phyloP scores from a whole-genome alignment of 768 basidiomycete genomes.

The Phaeotremella skinneri region DNA sequence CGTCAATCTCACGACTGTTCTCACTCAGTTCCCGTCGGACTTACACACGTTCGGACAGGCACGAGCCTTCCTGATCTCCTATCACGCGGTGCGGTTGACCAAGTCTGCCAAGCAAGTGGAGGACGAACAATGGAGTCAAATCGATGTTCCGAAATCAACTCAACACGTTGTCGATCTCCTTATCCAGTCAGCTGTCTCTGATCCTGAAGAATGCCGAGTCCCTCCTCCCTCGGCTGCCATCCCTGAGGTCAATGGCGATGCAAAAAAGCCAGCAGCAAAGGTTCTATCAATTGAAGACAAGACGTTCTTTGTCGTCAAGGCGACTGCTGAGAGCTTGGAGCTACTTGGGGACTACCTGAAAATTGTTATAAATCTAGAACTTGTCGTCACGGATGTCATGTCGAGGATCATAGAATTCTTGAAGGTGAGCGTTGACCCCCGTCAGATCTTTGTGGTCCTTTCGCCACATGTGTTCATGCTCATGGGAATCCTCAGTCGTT shows the following conservation, averaged over 20 bases:
- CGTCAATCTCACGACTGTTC: constrained; percentile 25
- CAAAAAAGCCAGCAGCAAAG: constrained; percentile 50
- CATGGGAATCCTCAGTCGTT: constrained; percentile 59
- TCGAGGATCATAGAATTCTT: constrained; percentile 88
- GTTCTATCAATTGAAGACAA: constrained; percentile 67
- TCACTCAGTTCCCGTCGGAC: constrained; percentile 9
- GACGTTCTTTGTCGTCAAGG: constrained; percentile 78
- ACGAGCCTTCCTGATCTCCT: constrained; percentile 77
- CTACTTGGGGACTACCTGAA: constrained; percentile 81
- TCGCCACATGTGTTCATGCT: not conserved
- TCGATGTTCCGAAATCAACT: constrained; percentile 65
- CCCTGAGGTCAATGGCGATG: constrained; percentile 34
- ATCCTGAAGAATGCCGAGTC: constrained; percentile 68
- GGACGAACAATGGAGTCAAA: constrained; percentile 88
- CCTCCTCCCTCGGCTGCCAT: constrained; percentile 19
- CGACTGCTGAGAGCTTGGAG: constrained; percentile 70
- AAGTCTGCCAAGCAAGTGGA: constrained; percentile 86
- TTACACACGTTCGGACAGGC: constrained; percentile 57
- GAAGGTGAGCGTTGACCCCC: constrained; percentile 56
- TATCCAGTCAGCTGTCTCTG: constrained; percentile 74
- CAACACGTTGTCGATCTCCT: constrained; percentile 73
- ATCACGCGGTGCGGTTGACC: constrained; percentile 77
- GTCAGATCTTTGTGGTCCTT: not conserved
- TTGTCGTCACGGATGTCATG: constrained; percentile 94
- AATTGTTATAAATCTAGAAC: constrained; percentile 79